Conservation (phyloP, 306 rosid genomes). For the Citrullus mucosospermus region DNA sequence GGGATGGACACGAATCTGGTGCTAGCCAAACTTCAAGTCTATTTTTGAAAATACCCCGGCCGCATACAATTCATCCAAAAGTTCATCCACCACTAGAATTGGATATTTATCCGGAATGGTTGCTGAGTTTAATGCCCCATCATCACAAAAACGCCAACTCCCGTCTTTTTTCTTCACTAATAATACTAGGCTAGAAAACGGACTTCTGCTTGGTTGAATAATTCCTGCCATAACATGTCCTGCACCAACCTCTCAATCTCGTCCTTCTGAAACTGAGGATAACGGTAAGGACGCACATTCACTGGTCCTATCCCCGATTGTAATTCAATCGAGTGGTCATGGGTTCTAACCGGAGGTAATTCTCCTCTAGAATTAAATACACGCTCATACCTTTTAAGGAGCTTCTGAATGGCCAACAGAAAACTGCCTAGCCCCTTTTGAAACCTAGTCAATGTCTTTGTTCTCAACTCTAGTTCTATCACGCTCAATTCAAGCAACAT, state of each 20-base stretch:
- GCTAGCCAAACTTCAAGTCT: background rate
- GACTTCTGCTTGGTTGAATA: background rate
- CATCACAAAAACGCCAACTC: background rate
- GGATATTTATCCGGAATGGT: background rate
- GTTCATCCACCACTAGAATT: background rate
- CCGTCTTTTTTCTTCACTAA: background rate
- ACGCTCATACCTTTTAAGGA: too few species aligned
- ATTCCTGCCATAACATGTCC: background rate
- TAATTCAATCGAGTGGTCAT: background rate
- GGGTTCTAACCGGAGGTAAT: background rate
- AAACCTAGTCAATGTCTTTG: too few species aligned
- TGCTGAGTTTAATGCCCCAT: background rate
- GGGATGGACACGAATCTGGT: background rate
- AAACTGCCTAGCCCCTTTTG: too few species aligned
- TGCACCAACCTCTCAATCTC: background rate
- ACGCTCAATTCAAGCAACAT: too few species aligned
- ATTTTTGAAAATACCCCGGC: background rate
- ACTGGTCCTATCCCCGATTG: accelerated
- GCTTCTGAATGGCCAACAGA: too few species aligned
- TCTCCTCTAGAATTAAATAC: too few species aligned
- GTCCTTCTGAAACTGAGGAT: background rate
- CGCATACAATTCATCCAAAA: background rate
- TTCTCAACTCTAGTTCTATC: too few species aligned
- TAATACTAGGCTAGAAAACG: background rate
- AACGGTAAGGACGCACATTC: background rate